These are phyloP conservation scores for Ceratobasidium sp. DNA, from an alignment of 1,284 basidiomycete species.

Conservation along the genomic window DNA sequence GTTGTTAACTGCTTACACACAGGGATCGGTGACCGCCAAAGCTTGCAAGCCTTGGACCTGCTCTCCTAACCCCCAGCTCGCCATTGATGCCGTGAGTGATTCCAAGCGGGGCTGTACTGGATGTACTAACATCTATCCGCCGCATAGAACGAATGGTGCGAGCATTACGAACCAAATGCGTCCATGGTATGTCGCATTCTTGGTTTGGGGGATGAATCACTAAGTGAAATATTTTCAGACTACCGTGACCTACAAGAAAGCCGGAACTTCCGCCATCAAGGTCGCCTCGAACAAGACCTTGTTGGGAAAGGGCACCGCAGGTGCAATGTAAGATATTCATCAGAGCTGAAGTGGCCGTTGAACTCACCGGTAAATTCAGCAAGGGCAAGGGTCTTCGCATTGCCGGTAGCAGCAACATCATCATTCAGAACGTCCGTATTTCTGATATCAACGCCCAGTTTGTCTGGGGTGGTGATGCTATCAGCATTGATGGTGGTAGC, in stretches of 20 bases:
- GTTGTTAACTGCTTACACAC: background rate
- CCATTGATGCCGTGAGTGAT: slow-evolving; percentile 45
- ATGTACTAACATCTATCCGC: too few relatives aligned
- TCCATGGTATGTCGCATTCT: background rate
- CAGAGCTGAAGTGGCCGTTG: slow-evolving; percentile 19
- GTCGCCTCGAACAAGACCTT: slow-evolving; percentile 48
- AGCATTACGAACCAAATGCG: slow-evolving; percentile 8
- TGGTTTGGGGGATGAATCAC: background rate
- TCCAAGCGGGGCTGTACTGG: too few relatives aligned
- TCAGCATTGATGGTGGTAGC: slow-evolving; percentile 44
- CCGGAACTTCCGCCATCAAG: slow-evolving; percentile 38
- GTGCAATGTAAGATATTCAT: slow-evolving; percentile 39
- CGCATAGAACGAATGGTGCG: slow-evolving; percentile 4
- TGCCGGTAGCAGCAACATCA: slow-evolving; percentile 18
- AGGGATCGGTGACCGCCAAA: slow-evolving; percentile 40
- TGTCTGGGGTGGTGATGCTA: slow-evolving; percentile 49
- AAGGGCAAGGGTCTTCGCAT: slow-evolving; percentile 36
- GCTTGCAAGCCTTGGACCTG: slow-evolving; percentile 50
- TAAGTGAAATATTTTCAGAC: background rate
- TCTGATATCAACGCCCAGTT: slow-evolving; percentile 46
- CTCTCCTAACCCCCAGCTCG: slow-evolving; percentile 49
- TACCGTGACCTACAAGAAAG: slow-evolving; percentile 41
- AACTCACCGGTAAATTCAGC: slow-evolving; percentile 1
- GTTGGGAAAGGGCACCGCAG: slow-evolving; percentile 47
- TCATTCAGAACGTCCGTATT: slow-evolving; percentile 45